Evolutionary conservation across 805 yeast genomes (phyloP).

Genomic region (Hanseniaspora clermontiae): DNA sequence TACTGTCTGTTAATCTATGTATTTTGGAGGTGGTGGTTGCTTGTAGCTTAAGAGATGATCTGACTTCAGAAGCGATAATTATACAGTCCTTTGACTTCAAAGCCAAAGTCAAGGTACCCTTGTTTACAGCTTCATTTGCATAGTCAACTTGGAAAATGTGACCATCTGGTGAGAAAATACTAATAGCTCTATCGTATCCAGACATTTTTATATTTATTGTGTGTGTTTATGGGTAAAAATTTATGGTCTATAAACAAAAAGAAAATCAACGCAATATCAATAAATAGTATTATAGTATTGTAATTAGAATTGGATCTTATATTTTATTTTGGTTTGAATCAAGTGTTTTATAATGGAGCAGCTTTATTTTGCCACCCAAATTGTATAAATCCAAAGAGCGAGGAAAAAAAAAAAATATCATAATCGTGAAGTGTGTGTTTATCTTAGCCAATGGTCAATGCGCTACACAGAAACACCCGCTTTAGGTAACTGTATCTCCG

Average conservation of each 20-base stretch:
- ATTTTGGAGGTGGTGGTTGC: slow-evolving; percentile 92
- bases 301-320: no score
- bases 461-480: neutral
- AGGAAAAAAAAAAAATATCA: neutral
- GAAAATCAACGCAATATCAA: no score
- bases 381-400: neutral
- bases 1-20: slow-evolving; percentile 80
- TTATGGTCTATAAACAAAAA: neutral
- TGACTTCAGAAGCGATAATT: slow-evolving; percentile 90
- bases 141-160: slow-evolving; percentile 98
- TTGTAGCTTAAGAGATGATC: slow-evolving; percentile 88
- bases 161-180: slow-evolving; percentile 98
- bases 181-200: slow-evolving; percentile 98
- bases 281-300: neutral
- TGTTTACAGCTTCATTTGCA: slow-evolving; percentile 92
- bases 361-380: neutral
- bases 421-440: slow-evolving; percentile 16
- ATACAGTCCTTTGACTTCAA: slow-evolving; percentile 82
- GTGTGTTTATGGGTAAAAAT: neutral
- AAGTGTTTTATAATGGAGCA: neutral
- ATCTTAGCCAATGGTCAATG: no score
- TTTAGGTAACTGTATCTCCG: slow-evolving; percentile 25
- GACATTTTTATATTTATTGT: slow-evolving; percentile 44
- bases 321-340: neutral
- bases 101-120: slow-evolving; percentile 98